phyloP scores from a whole-genome alignment of 2,329 filamentous ascomycete genomes.

The Diaporthe caulivora region DNA sequence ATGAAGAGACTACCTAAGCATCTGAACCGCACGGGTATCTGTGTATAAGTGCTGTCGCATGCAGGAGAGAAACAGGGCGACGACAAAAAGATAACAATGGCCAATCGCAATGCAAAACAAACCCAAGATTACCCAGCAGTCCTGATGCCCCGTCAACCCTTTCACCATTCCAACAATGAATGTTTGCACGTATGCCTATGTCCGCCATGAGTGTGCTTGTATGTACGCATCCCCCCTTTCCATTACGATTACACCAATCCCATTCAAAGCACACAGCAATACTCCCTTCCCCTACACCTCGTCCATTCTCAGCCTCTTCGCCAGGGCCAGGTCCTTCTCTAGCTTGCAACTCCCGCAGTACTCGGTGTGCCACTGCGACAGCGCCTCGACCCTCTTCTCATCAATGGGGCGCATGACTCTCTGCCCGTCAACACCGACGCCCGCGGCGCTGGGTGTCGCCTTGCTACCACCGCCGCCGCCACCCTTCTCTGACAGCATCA shows the following conservation, averaged over 20 bases:
- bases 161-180: not conserved
- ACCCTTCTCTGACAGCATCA: conserved; percentile 52
- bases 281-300: conserved; percentile 32
- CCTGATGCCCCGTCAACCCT: not conserved
- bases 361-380: conserved; percentile 63
- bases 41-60: not conserved
- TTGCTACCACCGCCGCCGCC: conserved; percentile 41
- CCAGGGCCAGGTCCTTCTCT: conserved; percentile 53
- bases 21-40: conserved; percentile 27
- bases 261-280: not conserved
- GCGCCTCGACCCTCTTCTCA: conserved; percentile 49
- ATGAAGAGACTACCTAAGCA: conserved; percentile 10
- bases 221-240: not conserved
- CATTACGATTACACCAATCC: not conserved
- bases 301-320: conserved; percentile 48
- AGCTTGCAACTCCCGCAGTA: conserved; percentile 69
- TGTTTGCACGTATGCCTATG: not conserved
- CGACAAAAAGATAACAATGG: not conserved
- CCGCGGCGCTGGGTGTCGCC: conserved; percentile 1
- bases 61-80: not conserved
- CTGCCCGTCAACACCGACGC: conserved; percentile 38
- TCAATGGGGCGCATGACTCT: conserved; percentile 46
- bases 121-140: conserved; percentile 3
- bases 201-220: not conserved
- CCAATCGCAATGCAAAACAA: conserved; percentile 3